Base-by-base conservation (phyloP, 1,284 basidiomycete species). In the Cystobasidiaceae sp. region DNA sequence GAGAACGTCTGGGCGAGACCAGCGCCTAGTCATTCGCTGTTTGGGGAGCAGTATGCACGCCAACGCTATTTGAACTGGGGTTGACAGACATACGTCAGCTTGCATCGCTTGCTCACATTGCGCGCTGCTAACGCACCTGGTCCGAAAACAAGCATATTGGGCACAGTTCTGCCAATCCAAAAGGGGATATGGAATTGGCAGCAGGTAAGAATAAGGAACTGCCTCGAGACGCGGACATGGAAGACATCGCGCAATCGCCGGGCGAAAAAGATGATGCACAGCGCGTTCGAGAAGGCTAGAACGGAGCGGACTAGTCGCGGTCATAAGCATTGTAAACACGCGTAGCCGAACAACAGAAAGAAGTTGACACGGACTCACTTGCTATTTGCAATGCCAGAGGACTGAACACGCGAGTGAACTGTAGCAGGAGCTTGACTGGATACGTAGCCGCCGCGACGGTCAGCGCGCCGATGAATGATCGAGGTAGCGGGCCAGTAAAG, bases 181-280 rank as follows among this genome's bases (percentile, higher is more conserved):
- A 92, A 99, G 3, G 86, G 85, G 11, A 93, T 77, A 76, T 97
- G 94, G 75, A 97, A 97, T 75, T 96, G 92, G 0, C 84, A 84
- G 66, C 85, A 82, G 1, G 86, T 85, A 23, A 96, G 74, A 0
- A 91, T 65, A 0, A 84, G 76, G 74, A 87, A 92, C 71, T 85
- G 82, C 7, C 81, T 73, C 4, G 85, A 79, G 0, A 85, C 82
- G 3, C 76, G 74, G 2, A 78, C 75, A 6, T 88, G 88, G 70
- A 86, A 93, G 13, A 86, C 82, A 8, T 78, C 79, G 0, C 81
- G 79, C 3, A 89, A 81, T 0, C 84, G 83, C 44, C 83, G 81
- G 34, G 86, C 80, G 43, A 97, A 77, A 58, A 86, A 79, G 57
- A 82, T 80, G 37, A 96, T 80, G 0, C 83, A 81, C n/a, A 82